Percentiles rank a stretch among this genome's conserved stretches.
phyloP scores from a whole-genome alignment of 1,284 basidiomycete species.

The Paramarasmius palmivorus region DNA sequence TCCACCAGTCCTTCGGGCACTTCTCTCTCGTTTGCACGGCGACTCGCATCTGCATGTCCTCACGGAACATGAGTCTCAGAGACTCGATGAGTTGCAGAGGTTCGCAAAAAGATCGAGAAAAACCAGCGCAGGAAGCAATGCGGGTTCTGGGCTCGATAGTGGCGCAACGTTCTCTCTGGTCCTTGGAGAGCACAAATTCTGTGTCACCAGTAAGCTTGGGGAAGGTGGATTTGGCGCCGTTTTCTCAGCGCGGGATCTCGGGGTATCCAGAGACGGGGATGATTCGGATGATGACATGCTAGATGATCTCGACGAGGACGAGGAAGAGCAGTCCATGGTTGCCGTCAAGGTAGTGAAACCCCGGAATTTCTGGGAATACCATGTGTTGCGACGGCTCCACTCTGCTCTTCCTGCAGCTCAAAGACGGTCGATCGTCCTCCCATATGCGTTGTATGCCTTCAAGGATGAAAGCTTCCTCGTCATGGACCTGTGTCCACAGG shows the following conservation, averaged over 20 bases:
- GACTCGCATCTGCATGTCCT: conserved; percentile 73
- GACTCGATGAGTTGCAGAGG: conserved; percentile 68
- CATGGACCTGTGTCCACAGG: conserved; percentile 88
- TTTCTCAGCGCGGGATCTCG: conserved; percentile 77
- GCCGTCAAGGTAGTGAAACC: conserved; percentile 95
- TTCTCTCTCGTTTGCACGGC: conserved; percentile 69
- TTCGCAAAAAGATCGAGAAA: conserved; percentile 59
- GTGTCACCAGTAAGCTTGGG: conserved; percentile 85
- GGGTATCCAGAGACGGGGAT: conserved; percentile 32
- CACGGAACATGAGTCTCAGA: conserved; percentile 49
- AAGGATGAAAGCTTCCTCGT: conserved; percentile 90
- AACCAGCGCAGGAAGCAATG: conserved; percentile 44
- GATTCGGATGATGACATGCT: conserved; percentile 51
- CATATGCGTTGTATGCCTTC: conserved; percentile 80
- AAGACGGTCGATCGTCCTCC: conserved; percentile 68
- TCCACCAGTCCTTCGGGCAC: conserved; percentile 58
- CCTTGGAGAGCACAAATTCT: conserved; percentile 64
- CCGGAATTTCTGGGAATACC: conserved; percentile 91
- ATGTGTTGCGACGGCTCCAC: conserved; percentile 82
- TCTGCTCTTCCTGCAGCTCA: conserved; percentile 57
- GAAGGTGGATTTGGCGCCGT: conserved; percentile 97
- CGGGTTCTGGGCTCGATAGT: conserved; percentile 36
- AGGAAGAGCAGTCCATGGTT: conserved; percentile 59
- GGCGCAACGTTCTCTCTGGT: conserved; percentile 45
- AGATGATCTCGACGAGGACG: conserved; percentile 61